A percentile compares a stretch with the other conserved stretches of the same genome.
phyloP scores from a whole-genome alignment of 1,284 basidiomycete species.

The Cystobasidiaceae sp. region DNA sequence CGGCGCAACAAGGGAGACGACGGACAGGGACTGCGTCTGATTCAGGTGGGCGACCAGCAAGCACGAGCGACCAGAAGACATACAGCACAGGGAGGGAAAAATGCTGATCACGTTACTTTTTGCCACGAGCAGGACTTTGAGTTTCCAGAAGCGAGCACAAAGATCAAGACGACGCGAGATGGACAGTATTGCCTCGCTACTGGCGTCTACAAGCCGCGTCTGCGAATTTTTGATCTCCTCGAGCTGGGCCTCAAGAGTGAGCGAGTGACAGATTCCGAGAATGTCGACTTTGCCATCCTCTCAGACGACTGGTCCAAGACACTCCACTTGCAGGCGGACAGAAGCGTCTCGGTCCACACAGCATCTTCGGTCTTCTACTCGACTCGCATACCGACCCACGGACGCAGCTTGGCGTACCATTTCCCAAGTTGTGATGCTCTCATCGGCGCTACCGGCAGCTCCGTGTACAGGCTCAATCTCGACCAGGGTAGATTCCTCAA shows the following conservation, averaged over 20 bases:
- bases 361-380: slow-evolving; percentile 90
- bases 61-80: background rate
- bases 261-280: slow-evolving; percentile 91
- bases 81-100: background rate
- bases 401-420: slow-evolving; percentile 84
- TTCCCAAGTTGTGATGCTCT: slow-evolving; percentile 75
- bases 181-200: slow-evolving; percentile 90
- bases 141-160: slow-evolving; percentile 93
- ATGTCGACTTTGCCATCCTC: slow-evolving; percentile 92
- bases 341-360: slow-evolving; percentile 90
- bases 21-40: slow-evolving; percentile 40
- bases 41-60: slow-evolving; percentile 38
- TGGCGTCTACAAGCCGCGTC: slow-evolving; percentile 96
- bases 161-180: slow-evolving; percentile 82
- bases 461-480: slow-evolving; percentile 90
- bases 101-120: slow-evolving; percentile 8
- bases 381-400: slow-evolving; percentile 88
- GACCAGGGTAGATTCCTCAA: slow-evolving; percentile 90
- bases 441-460: slow-evolving; percentile 68
- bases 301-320: slow-evolving; percentile 99
- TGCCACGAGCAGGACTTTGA: slow-evolving; percentile 70
- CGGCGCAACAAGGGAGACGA: slow-evolving; percentile 39
- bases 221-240: slow-evolving; percentile 91
- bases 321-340: slow-evolving; percentile 92
- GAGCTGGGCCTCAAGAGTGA: slow-evolving; percentile 94